Percentiles rank a stretch among this genome's conserved stretches.
Conservation (phyloP, 352 stramenopile genomes). For the Aphanomyces astaci region DNA sequence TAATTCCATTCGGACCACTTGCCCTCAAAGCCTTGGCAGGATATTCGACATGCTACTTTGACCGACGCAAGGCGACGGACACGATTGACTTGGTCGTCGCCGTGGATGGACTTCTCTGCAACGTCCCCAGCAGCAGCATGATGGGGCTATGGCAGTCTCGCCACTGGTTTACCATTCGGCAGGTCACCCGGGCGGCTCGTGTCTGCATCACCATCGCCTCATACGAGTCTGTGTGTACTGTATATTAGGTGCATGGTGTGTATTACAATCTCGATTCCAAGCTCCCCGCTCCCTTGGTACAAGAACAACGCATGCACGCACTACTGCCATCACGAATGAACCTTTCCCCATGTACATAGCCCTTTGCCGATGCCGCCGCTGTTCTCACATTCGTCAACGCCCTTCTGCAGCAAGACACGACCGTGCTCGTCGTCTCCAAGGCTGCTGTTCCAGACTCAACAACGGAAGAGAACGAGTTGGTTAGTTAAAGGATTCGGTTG, state of each 20-base stretch:
- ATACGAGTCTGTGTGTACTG: too few species aligned
- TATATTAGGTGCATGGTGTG: slow-evolving; percentile 45
- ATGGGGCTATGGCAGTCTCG: slow-evolving; percentile 50
- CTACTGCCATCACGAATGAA: too few species aligned
- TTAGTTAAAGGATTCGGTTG: slow-evolving; percentile 83
- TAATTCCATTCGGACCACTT: too few species aligned
- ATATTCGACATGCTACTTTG: slow-evolving; percentile 55
- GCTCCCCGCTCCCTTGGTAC: slow-evolving; percentile 40
- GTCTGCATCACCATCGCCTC: too few species aligned
- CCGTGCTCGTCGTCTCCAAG: not conserved
- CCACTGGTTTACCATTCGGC: slow-evolving; percentile 74
- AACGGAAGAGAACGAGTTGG: not conserved
- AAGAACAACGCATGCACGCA: not conserved
- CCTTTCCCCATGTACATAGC: too few species aligned
- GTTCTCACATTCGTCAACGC: not conserved
- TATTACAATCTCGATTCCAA: slow-evolving; percentile 80
- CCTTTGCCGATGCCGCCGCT: not conserved
- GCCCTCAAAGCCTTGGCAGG: too few species aligned
- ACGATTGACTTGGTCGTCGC: slow-evolving; percentile 41
- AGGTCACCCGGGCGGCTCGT: too few species aligned
- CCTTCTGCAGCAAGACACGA: not conserved
- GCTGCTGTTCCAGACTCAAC: not conserved
- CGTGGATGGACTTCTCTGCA: slow-evolving; percentile 54
- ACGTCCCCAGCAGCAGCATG: slow-evolving; percentile 42
- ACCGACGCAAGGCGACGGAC: slow-evolving; percentile 48